A percentile compares a stretch with the other conserved stretches of the same genome.
Conservation (phyloP, 2,329 filamentous ascomycete species). For the Colletotrichum falcatum region DNA sequence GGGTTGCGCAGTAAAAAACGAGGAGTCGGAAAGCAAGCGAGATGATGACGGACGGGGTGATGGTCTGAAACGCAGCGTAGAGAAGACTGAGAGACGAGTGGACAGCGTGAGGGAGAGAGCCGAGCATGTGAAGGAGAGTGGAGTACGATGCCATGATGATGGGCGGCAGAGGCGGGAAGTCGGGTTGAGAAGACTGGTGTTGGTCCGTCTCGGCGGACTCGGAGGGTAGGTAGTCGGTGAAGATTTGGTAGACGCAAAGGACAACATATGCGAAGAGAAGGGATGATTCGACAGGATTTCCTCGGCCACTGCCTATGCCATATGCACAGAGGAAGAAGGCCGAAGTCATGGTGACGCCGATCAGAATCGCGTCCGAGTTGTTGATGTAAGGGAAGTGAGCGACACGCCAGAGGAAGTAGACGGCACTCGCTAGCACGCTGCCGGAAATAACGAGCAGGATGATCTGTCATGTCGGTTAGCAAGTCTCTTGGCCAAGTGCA, state of each 20-base stretch:
- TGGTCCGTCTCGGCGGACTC: conserved; percentile 66
- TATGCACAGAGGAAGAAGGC: conserved; percentile 93
- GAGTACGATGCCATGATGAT: conserved; percentile 99
- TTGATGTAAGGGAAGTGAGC: conserved; percentile 93
- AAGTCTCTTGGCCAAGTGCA: not conserved
- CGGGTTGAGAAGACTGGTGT: conserved; percentile 72
- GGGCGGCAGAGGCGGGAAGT: conserved; percentile 94
- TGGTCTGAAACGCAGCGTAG: conserved; percentile 91
- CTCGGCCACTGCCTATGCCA: conserved; percentile 92
- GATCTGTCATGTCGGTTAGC: conserved; percentile 72
- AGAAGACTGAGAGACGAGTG: conserved; percentile 88
- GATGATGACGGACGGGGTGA: conserved; percentile 95
- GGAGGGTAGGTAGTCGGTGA: conserved; percentile 95
- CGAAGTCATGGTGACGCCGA: conserved; percentile 92
- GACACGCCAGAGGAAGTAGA: conserved; percentile 97
- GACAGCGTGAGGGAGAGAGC: conserved; percentile 84
- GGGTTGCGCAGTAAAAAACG: conserved; percentile 93
- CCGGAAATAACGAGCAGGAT: conserved; percentile 87
- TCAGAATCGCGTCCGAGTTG: conserved; percentile 91
- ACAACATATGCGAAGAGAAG: conserved; percentile 80
- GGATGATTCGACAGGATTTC: conserved; percentile 72
- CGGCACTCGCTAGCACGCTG: conserved; percentile 90
- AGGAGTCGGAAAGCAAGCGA: conserved; percentile 93
- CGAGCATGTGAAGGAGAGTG: conserved; percentile 85
- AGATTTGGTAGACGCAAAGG: conserved; percentile 99